These are phyloP conservation scores for Neonothopanus nambi DNA, from an alignment of 1,284 basidiomycete genomes.

Conservation along the genomic window DNA sequence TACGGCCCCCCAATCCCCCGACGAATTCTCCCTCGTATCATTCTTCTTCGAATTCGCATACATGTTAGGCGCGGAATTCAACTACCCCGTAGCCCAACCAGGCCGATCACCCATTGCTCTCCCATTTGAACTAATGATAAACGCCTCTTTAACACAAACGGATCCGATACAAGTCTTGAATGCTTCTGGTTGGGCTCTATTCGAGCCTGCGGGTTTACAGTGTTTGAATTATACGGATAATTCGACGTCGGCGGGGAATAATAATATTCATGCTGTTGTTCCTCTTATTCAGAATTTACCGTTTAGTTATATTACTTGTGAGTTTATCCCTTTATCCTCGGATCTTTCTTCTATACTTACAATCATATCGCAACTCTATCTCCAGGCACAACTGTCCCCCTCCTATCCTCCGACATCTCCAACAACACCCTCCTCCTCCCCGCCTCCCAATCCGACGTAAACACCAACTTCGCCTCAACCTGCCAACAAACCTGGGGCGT, in stretches of 20 bases:
- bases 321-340: too few relatives aligned
- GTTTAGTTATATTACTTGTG: too few relatives aligned
- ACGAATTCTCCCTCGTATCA: neutral
- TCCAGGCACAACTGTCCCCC: neutral
- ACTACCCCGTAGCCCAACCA: neutral
- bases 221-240: neutral
- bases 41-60: neutral
- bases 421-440: neutral
- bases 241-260: too few relatives aligned
- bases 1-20: neutral
- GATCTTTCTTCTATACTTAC: too few relatives aligned
- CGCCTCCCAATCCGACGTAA: too few relatives aligned
- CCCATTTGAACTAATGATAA: neutral
- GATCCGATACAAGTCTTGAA: constrained; percentile 1
- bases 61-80: neutral
- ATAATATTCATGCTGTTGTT: too few relatives aligned
- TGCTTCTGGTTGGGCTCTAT: neutral
- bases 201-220: neutral
- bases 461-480: too few relatives aligned
- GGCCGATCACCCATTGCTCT: neutral
- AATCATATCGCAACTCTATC: too few relatives aligned
- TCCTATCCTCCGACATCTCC: neutral
- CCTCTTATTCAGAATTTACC: too few relatives aligned
- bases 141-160: neutral
- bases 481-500: too few relatives aligned